Conservation (phyloP, 2,329 filamentous ascomycete species). For the Fusarium sp. region DNA sequence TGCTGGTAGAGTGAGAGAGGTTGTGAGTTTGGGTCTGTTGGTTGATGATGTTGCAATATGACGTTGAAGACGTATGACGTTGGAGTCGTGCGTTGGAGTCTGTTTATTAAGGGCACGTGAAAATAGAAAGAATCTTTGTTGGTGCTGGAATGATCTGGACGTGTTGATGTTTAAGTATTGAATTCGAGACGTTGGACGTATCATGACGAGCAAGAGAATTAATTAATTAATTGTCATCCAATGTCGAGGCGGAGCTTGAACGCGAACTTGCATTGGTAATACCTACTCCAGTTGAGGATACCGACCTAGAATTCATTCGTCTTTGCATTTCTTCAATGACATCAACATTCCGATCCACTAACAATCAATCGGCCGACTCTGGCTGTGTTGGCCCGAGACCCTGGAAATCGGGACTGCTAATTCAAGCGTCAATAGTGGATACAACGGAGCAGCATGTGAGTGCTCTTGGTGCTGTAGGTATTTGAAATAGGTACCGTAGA, state of each 20-base stretch:
- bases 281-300: background rate
- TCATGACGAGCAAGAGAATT: background rate
- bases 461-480: background rate
- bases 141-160: background rate
- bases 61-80: slow-evolving; percentile 14
- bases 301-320: background rate
- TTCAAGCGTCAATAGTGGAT: slow-evolving; percentile 3
- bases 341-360: slow-evolving; percentile 23
- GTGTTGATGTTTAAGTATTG: slow-evolving; percentile 10
- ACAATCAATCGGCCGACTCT: slow-evolving; percentile 3
- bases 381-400: background rate
- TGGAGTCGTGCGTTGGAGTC: background rate
- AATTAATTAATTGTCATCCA: background rate
- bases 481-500: background rate
- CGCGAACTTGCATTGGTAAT: slow-evolving; percentile 11
- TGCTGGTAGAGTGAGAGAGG: background rate
- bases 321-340: slow-evolving; percentile 19
- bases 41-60: background rate
- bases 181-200: slow-evolving; percentile 1
- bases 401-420: background rate
- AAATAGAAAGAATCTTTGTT: background rate
- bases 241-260: slow-evolving; percentile 4
- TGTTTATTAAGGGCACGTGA: slow-evolving; percentile 6
- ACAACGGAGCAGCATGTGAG: background rate
- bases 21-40: background rate